phyloP scores from a whole-genome alignment of 1,139 yeast genomes.

The Saccharomycopsis hybrid region DNA sequence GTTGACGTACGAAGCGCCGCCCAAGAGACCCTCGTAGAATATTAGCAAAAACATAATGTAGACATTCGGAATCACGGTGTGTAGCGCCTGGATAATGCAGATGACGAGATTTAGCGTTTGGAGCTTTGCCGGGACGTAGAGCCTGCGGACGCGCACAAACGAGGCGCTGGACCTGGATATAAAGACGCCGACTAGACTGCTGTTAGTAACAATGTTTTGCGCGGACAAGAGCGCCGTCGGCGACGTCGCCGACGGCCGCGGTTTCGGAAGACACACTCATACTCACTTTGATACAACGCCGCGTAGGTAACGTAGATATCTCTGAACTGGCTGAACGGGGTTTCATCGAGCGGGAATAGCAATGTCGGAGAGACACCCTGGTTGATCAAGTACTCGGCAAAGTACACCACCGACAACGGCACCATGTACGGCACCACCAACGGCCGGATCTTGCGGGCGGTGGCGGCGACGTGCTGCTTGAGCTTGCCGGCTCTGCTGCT shows the following conservation, averaged over 20 bases:
- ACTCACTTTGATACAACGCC: slow-evolving; percentile 84
- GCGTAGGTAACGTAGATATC: slow-evolving; percentile 93
- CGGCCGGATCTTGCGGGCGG: slow-evolving; percentile 41
- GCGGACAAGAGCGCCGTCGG: too few species aligned
- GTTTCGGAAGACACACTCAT: too few species aligned
- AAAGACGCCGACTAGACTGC: slow-evolving; percentile 88
- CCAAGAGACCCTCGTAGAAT: slow-evolving; percentile 82
- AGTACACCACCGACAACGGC: slow-evolving; percentile 76
- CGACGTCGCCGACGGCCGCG: too few species aligned
- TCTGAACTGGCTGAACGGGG: slow-evolving; percentile 62
- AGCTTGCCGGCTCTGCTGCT: too few species aligned
- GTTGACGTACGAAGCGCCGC: slow-evolving; percentile 86
- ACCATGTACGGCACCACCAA: slow-evolving; percentile 68
- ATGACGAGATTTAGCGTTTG: slow-evolving; percentile 63
- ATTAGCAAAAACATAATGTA: slow-evolving; percentile 58
- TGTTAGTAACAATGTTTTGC: too few species aligned
- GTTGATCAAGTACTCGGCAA: slow-evolving; percentile 82
- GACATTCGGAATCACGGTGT: slow-evolving; percentile 53
- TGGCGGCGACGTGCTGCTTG: slow-evolving; percentile 30
- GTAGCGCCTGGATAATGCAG: slow-evolving; percentile 59
- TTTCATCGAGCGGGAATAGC: slow-evolving; percentile 61
- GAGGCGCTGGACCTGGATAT: slow-evolving; percentile 80
- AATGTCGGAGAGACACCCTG: slow-evolving; percentile 90
- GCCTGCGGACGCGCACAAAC: slow-evolving; percentile 48
- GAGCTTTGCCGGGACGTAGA: slow-evolving; percentile 57